Evolutionary conservation across 306 rosid species (phyloP).

Genomic region (Quercus bicolor): DNA sequence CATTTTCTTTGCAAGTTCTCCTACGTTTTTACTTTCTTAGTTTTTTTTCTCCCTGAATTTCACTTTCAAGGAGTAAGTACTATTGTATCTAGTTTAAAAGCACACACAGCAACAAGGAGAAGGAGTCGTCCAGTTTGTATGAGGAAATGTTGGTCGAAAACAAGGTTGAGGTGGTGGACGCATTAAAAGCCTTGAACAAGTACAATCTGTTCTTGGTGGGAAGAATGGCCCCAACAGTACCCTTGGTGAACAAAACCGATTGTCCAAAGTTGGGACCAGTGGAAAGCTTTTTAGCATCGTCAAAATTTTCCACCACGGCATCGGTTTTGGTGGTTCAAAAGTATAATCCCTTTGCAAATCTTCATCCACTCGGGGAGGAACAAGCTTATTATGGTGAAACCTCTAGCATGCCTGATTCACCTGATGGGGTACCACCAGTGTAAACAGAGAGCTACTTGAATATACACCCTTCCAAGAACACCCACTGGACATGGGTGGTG

Average conservation of each 20-base stretch:
- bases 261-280: too few relatives aligned
- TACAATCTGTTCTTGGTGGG: constrained; percentile 53
- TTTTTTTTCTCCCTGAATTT: too few relatives aligned
- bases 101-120: constrained; percentile 7
- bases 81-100: constrained; percentile 14
- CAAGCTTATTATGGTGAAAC: constrained; percentile 12
- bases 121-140: constrained; percentile 33
- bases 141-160: constrained; percentile 44
- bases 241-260: too few relatives aligned
- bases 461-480: too few relatives aligned
- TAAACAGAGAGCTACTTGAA: background rate
- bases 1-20: too few relatives aligned
- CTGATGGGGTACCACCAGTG: background rate
- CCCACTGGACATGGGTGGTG: too few relatives aligned
- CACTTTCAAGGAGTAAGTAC: too few relatives aligned
- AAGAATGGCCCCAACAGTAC: constrained; percentile 39
- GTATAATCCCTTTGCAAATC: constrained; percentile 6
- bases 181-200: constrained; percentile 35
- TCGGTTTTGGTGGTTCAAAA: too few relatives aligned
- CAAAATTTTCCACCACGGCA: too few relatives aligned
- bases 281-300: too few relatives aligned
- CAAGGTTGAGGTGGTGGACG: constrained; percentile 31
- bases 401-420: constrained; percentile 29
- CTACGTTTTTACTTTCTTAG: too few relatives aligned
- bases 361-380: constrained; percentile 51